phyloP scores from a whole-genome alignment of 148 eudicot species.

The Amaranthus cruentus region DNA sequence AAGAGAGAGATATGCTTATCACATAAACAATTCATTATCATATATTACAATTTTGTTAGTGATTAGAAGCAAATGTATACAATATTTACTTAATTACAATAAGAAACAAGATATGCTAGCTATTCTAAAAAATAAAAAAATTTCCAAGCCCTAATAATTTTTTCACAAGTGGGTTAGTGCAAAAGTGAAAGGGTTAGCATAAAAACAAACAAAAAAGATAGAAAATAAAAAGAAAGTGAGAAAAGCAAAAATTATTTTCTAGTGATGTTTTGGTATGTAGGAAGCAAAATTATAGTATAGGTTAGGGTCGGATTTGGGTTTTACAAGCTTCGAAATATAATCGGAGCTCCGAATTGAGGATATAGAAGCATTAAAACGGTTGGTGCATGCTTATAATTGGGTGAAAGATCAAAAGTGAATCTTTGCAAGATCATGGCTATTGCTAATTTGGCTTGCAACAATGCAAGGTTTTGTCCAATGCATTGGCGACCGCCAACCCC shows the following conservation, averaged over 20 bases:
- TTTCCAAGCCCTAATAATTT: constrained; percentile 18
- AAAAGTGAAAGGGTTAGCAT: constrained; percentile 27
- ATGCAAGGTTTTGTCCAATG: constrained; percentile 55
- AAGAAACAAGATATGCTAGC: constrained; percentile 15
- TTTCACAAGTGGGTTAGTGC: constrained; percentile 25
- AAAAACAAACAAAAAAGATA: not conserved
- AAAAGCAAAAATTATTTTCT: constrained; percentile 19
- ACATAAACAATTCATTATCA: constrained; percentile 16
- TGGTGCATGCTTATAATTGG: constrained; percentile 56
- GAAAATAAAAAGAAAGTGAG: constrained; percentile 6
- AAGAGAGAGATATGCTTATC: not conserved
- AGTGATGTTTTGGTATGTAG: not conserved
- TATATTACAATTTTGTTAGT: constrained; percentile 32
- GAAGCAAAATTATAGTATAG: constrained; percentile 4
- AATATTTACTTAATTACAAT: constrained; percentile 25
- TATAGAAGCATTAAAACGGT: constrained; percentile 51
- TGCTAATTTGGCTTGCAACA: constrained; percentile 50
- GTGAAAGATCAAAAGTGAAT: constrained; percentile 50
- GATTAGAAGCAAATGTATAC: constrained; percentile 22
- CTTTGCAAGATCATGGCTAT: constrained; percentile 60
- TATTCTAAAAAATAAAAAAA: not conserved
- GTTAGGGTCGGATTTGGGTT: constrained; percentile 3
- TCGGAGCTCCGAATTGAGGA: constrained; percentile 55
- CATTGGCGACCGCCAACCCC: constrained; percentile 56
- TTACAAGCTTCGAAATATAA: constrained; percentile 40